phyloP scores from a whole-genome alignment of 129 eudicot genomes.

The Rutidosis leptorrhynchoides region DNA sequence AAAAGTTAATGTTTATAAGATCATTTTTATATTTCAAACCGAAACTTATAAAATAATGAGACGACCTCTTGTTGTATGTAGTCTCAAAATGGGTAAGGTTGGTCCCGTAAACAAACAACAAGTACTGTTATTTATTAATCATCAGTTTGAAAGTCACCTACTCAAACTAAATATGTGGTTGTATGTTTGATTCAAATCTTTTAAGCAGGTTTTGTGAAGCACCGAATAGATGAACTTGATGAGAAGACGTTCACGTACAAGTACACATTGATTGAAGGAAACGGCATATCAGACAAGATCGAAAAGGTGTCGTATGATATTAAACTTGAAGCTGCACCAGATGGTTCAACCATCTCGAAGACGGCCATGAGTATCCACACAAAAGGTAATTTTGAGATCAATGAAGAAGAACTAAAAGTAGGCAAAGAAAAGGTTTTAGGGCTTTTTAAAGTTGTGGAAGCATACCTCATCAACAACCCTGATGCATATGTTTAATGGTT shows the following conservation, averaged over 20 bases:
- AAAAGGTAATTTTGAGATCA: slow-evolving; percentile 36
- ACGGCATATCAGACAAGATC: neutral
- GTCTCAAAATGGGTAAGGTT: too few relatives aligned
- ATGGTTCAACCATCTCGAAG: slow-evolving; percentile 47
- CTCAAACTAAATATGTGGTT: too few relatives aligned
- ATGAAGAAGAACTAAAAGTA: slow-evolving; percentile 49
- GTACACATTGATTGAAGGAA: slow-evolving; percentile 20
- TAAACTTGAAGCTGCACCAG: slow-evolving; percentile 39
- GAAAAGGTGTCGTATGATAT: slow-evolving; percentile 41
- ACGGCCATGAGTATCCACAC: slow-evolving; percentile 48
- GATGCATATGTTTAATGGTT: slow-evolving; percentile 44
- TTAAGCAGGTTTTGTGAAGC: neutral
- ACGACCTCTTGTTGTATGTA: too few relatives aligned
- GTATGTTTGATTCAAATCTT: neutral
- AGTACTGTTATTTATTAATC: too few relatives aligned
- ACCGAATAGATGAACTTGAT: neutral
- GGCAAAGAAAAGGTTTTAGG: slow-evolving; percentile 52
- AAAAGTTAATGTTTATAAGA: too few relatives aligned
- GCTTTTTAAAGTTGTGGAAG: slow-evolving; percentile 58
- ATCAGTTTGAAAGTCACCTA: too few relatives aligned
- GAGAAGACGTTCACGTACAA: slow-evolving; percentile 35
- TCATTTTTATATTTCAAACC: too few relatives aligned
- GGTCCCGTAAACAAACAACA: too few relatives aligned
- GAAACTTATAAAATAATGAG: too few relatives aligned
- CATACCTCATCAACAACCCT: slow-evolving; percentile 50